Percentiles rank a stretch among this genome's conserved stretches.
Evolutionary conservation across 106 monocot genomes (phyloP).

Genomic region (Gastrodia elata): DNA sequence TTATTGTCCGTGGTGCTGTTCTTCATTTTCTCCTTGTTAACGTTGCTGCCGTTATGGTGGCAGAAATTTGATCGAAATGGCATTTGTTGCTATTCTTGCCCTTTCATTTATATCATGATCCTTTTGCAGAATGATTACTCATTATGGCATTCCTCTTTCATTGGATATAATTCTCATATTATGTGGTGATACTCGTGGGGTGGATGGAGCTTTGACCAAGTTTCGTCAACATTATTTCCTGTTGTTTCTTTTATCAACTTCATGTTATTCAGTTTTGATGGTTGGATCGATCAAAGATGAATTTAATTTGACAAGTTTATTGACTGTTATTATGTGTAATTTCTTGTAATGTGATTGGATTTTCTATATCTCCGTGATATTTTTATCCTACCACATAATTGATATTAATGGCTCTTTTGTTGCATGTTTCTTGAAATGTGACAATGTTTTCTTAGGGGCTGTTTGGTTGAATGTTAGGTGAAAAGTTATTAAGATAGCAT

Average conservation of each 20-base stretch:
- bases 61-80: neutral
- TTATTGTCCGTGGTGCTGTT: neutral
- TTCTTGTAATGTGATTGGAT: neutral
- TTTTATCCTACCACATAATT: neutral
- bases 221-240: neutral
- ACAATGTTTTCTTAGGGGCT: neutral
- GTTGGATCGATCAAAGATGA: neutral
- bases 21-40: neutral
- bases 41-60: neutral
- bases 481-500: too few species aligned
- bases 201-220: neutral
- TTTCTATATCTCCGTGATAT: neutral
- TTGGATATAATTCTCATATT: neutral
- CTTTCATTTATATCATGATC: neutral
- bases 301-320: neutral
- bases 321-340: neutral
- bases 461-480: too few species aligned
- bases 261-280: conserved; percentile 3
- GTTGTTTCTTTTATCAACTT: neutral
- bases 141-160: conserved; percentile 2
- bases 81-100: neutral
- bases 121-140: neutral
- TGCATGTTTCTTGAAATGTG: neutral
- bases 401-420: neutral
- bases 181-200: neutral